These are phyloP conservation scores for Dissophora globulifera DNA, from an alignment of 192 early-diverging fungal genomes.

Conservation along the genomic window DNA sequence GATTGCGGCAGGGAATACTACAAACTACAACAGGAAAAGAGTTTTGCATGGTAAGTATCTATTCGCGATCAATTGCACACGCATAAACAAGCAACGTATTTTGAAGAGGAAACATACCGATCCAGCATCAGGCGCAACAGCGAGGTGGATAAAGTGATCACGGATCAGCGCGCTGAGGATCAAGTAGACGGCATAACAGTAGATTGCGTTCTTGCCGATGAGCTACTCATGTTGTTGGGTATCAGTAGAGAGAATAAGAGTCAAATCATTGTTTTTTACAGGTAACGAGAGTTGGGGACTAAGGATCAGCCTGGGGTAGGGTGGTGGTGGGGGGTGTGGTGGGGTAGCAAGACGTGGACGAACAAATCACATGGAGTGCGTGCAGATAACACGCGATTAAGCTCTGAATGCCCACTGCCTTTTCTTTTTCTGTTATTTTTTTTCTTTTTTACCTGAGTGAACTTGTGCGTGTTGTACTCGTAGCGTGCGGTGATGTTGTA, in stretches of 20 bases:
- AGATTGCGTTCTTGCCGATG: constrained; percentile 62
- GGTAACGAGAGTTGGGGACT: no score
- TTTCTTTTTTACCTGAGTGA: constrained; percentile 34
- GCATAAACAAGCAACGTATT: no score
- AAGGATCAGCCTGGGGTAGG: no score
- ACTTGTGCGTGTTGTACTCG: constrained; percentile 40
- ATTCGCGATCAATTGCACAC: no score
- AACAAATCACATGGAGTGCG: constrained; percentile 32
- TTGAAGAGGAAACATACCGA: constrained; percentile 53
- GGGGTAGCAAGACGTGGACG: not conserved
- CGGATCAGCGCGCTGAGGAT: constrained; percentile 62
- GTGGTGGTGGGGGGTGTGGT: no score
- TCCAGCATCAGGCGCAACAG: constrained; percentile 57
- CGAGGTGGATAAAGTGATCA: constrained; percentile 65
- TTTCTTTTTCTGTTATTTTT: no score
- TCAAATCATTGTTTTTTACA: not conserved
- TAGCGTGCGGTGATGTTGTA: constrained; percentile 44
- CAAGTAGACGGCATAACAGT: constrained; percentile 66
- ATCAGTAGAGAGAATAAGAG: not conserved
- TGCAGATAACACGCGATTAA: no score
- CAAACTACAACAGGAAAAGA: constrained; percentile 10
- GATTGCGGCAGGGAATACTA: constrained; percentile 38
- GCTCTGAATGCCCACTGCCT: no score
- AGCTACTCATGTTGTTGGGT: constrained; percentile 21
- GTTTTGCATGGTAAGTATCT: no score